Percentiles rank a stretch among this genome's conserved stretches.
Evolutionary conservation across 2,329 filamentous ascomycete genomes (phyloP).

Genomic region (Sporothrix luriei): DNA sequence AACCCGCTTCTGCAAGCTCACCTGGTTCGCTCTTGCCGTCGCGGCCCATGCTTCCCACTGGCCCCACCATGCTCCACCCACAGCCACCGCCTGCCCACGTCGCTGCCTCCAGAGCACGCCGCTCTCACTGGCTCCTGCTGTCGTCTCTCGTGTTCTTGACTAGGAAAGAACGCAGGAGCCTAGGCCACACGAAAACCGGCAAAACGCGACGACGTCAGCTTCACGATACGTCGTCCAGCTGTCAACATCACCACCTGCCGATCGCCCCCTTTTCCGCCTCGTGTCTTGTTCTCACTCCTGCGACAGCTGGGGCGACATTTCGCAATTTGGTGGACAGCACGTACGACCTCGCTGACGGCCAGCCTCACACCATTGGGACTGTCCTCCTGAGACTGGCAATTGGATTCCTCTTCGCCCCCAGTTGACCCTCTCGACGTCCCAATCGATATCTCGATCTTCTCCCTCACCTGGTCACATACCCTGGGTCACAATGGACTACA

Average conservation of each 20-base stretch:
- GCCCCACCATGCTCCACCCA: conserved; percentile 27
- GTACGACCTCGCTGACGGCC: neutral
- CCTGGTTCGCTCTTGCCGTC: neutral
- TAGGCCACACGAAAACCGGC: conserved; percentile 18
- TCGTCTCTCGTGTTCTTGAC: neutral
- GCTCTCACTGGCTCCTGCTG: conserved; percentile 25
- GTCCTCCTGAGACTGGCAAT: neutral
- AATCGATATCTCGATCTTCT: neutral
- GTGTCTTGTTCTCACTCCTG: neutral
- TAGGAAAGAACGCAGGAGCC: conserved; percentile 14
- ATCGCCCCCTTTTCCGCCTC: neutral
- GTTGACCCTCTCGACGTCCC: neutral
- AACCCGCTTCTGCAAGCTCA: conserved; percentile 16
- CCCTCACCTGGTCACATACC: neutral
- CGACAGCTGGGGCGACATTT: neutral
- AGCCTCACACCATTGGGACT: neutral
- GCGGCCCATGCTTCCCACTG: conserved; percentile 10
- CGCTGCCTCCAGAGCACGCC: conserved; percentile 25
- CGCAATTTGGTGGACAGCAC: conserved; percentile 6
- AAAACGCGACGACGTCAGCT: conserved; percentile 24
- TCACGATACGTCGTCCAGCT: conserved; percentile 1
- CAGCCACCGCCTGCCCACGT: conserved; percentile 5
- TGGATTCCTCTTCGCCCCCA: conserved; percentile 11
- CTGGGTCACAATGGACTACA: conserved; percentile 58
- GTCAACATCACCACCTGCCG: neutral